These are phyloP conservation scores for Avena insularis DNA, from an alignment of 176 grass and related monocot species.

Conservation along the genomic window DNA sequence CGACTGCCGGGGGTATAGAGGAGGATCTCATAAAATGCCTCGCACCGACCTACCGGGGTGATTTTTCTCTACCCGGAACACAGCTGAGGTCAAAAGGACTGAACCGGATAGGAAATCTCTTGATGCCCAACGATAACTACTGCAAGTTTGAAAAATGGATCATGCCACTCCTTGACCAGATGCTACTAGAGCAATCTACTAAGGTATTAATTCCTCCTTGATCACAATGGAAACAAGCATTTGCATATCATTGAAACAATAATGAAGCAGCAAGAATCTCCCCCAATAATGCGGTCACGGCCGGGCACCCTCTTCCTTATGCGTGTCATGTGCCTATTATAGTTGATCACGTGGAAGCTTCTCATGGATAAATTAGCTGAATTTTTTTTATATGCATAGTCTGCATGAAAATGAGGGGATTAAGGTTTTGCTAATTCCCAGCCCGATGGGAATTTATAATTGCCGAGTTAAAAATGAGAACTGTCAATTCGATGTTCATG, in stretches of 20 bases:
- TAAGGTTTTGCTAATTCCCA: neutral
- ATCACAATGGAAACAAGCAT: neutral
- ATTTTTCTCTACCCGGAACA: conserved; percentile 77
- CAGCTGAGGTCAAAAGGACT: conserved; percentile 79
- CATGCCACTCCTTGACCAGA: conserved; percentile 81
- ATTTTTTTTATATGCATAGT: neutral
- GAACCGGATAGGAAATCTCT: conserved; percentile 87
- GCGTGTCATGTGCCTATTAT: neutral
- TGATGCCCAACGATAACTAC: conserved; percentile 94
- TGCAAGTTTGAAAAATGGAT: conserved; percentile 99
- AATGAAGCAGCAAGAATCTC: neutral
- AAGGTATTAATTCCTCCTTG: conserved; percentile 48
- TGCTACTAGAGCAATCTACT: conserved; percentile 81
- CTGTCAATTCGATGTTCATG: too few relatives aligned
- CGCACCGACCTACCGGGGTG: conserved; percentile 76
- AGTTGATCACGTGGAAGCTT: neutral
- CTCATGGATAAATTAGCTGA: neutral
- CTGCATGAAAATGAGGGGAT: neutral
- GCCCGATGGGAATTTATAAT: too few relatives aligned
- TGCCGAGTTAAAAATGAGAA: too few relatives aligned
- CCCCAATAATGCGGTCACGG: neutral
- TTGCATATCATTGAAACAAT: too few relatives aligned
- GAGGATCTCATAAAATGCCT: conserved; percentile 97
- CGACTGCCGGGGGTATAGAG: conserved; percentile 92
- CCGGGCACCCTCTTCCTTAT: neutral